Evolutionary conservation across 495 filamentous ascomycete genomes (phyloP).

Genomic region (Penicillium antarcticum): DNA sequence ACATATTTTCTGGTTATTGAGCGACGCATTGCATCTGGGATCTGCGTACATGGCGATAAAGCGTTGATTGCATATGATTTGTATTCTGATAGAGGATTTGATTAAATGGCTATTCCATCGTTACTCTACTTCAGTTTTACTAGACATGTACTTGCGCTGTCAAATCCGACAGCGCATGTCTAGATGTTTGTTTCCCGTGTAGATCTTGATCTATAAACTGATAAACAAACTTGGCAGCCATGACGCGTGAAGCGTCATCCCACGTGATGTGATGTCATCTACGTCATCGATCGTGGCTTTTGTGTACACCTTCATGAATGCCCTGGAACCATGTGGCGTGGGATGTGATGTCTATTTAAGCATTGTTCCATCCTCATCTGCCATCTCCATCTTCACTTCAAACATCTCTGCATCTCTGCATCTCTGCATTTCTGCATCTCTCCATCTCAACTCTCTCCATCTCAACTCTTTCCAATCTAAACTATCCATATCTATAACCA

Average conservation of each 20-base stretch:
- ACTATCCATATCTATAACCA: constrained; percentile 25
- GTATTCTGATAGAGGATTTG: not conserved
- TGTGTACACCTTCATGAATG: not conserved
- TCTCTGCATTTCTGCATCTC: no score
- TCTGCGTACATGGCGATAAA: not conserved
- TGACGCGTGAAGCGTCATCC: not conserved
- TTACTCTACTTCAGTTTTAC: no score
- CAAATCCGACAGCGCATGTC: no score
- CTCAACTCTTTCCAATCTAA: constrained; percentile 2
- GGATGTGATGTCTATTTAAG: not conserved
- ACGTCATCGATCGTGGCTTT: constrained; percentile 18
- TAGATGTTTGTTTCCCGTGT: no score
- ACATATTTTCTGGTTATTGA: constrained; percentile 4
- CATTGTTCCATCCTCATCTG: not conserved
- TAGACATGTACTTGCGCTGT: no score
- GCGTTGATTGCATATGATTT: no score
- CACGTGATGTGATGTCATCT: constrained; percentile 25
- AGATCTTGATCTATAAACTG: not conserved
- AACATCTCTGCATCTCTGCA: not conserved
- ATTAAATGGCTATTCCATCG: not conserved
- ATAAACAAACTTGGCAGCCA: no score
- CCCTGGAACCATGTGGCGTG: constrained; percentile 4
- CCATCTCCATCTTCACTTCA: not conserved
- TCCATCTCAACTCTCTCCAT: no score
- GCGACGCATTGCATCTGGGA: constrained; percentile 21